Evolutionary conservation across 2,329 filamentous ascomycete species (phyloP), one percentile per base, ranked within the genome.

Genomic region (Ascochyta fabae): DNA sequence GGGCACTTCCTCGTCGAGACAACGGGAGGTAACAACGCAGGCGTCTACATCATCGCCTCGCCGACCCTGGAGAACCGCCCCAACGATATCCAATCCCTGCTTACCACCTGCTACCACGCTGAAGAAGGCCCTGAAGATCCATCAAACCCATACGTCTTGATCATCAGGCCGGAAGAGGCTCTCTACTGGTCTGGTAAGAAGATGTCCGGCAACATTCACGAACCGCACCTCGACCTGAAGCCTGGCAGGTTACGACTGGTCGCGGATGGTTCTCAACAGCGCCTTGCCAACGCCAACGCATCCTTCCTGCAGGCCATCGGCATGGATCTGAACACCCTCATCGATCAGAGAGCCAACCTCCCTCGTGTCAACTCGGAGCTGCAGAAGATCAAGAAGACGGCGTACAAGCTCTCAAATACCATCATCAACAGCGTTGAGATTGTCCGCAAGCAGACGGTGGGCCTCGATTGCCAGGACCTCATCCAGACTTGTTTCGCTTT

Each of bases 371-470:
- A 98, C 71, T 81, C 88, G 46, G 90, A 96, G 72, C 80, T 99
- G 61, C 94, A 92, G 67, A 96, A 96, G 73, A 96, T 97, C 67
- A 93, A 96, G 68, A 92, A 93, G 73, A 96, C 96, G 2, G 92
- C 94, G 3, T 98, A 96, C 81, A 96, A 96, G 76, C 83, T 99
- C 39, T 96, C 92, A 47, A 98, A 97, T 77, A 92, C 92, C 6
- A 98, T 99, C 77, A 97, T 99, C 92, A 94, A 98, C 75, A 97
- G 92, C 72, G 95, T 99, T 40, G 92, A 96, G 72, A 92, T 91
- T 60, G 95, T 99, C 61, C 86, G 92, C 61, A 88, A 87, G 64
- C 94, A 99, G 75, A 92, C 92, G 1, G 83, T 85, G 53, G 91
- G 89, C 8, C 85, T 94, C 61, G 89, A 95, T 62, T 96, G 94